Base-by-base conservation (phyloP, 768 basidiomycete species). In the Porpolomopsis calyptriformis region DNA sequence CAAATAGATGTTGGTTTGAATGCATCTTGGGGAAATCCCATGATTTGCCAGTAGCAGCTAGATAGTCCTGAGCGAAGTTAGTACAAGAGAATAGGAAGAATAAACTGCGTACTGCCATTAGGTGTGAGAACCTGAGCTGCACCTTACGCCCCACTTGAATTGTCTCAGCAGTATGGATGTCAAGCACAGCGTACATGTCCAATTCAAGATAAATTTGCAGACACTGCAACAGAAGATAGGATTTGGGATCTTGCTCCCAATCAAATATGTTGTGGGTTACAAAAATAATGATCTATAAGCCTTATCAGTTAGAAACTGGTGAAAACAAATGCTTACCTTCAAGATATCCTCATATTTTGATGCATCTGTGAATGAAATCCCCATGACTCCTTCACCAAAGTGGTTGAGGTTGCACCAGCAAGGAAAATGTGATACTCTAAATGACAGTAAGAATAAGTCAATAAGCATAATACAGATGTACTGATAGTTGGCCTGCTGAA, bases 11-110 rank as follows among this genome's bases (percentile, higher is more conserved):
- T 2, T 51, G 43, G 36, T 64, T 62, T 1, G 54, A 49, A 26
- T 71, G 68, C 0, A 48, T 40, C 49, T 70, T 70, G 0, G 61
- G 64, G 37, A 67, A 68, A 23, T 65, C 45, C 61, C 63, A 66
- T n/a, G n/a, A n/a, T n/a, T n/a, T n/a, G n/a, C n/a, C n/a, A n/a
- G n/a, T n/a, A n/a, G 16, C 57, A 49, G 53, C 62, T 60, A 50
- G 52, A 41, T 18, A 25, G 33, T 40, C 25, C 42, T 35, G 42
- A n/a, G 18, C 25, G 19, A 26, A 25, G 22, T 45, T 40, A 10
- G 16, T 22, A 43, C 20, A 25, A 20, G 37, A 22, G 23, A 38
- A 22, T 3, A 36, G 11, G 22, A 27, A 40, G 24, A 26, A 40
- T n/a, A 35, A n/a, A n/a, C n/a, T n/a, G n/a, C 34, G 11, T 49